Percentiles rank a stretch among this genome's conserved stretches.
Evolutionary conservation across 2,329 filamentous ascomycete genomes (phyloP).

Genomic region (Chrysoporthe austroafricana): DNA sequence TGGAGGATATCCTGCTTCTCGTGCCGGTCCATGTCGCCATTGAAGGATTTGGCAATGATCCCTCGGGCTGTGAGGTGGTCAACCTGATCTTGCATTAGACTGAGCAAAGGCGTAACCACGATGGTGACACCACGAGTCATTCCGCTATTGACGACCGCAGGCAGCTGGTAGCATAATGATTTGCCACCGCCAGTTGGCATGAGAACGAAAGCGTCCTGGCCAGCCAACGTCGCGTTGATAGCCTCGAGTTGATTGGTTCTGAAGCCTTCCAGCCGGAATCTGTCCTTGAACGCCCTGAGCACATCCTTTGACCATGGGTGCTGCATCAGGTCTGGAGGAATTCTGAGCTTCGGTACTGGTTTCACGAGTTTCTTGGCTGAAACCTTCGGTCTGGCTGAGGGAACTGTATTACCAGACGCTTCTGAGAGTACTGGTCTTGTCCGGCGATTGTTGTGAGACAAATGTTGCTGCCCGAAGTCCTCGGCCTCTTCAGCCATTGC

Average conservation of each 20-base stretch:
- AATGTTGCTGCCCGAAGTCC: conserved; percentile 51
- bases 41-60: conserved; percentile 82
- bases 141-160: conserved; percentile 80
- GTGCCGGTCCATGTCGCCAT: conserved; percentile 69
- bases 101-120: conserved; percentile 92
- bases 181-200: conserved; percentile 99
- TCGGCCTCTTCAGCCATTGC: conserved; percentile 56
- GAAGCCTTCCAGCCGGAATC: conserved; percentile 85
- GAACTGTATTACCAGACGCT: conserved; percentile 51
- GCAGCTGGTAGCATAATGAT: conserved; percentile 94
- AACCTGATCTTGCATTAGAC: conserved; percentile 97
- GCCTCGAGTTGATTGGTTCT: conserved; percentile 91
- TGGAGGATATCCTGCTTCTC: conserved; percentile 70
- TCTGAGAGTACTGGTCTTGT: conserved; percentile 48
- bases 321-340: conserved; percentile 61
- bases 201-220: conserved; percentile 89
- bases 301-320: conserved; percentile 87
- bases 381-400: conserved; percentile 39
- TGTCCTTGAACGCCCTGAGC: conserved; percentile 75
- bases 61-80: conserved; percentile 74
- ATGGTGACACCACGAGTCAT: conserved; percentile 85
- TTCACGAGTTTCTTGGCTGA: conserved; percentile 37
- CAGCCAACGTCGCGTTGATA: conserved; percentile 88
- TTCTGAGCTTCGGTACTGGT: conserved; percentile 38
- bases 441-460: conserved; percentile 32